These are phyloP conservation scores for Didymella glomerata DNA, from an alignment of 2,329 filamentous ascomycete species.

Conservation along the genomic window DNA sequence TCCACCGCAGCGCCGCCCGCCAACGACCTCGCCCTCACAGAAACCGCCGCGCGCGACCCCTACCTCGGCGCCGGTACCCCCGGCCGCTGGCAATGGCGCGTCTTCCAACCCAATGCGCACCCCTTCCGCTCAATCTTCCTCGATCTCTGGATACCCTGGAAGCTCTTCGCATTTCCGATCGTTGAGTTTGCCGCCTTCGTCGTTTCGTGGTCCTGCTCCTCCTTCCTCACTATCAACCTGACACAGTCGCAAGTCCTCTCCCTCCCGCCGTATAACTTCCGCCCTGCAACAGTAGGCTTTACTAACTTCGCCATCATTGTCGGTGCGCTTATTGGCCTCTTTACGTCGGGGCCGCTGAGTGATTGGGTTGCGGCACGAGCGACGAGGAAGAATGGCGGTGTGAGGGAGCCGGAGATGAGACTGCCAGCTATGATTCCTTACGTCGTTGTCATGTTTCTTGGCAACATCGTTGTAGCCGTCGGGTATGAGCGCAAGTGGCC, in stretches of 20 bases:
- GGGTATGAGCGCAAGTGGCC: slow-evolving; percentile 64
- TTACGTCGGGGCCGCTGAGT: slow-evolving; percentile 63
- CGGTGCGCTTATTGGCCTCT: slow-evolving; percentile 63
- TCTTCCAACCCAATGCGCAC: slow-evolving; percentile 61
- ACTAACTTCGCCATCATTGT: slow-evolving; percentile 66
- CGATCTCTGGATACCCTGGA: slow-evolving; percentile 69
- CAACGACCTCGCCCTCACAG: slow-evolving; percentile 36
- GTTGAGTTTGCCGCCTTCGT: slow-evolving; percentile 69
- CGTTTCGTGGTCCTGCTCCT: slow-evolving; percentile 66
- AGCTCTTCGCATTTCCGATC: slow-evolving; percentile 69
- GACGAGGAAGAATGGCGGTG: slow-evolving; percentile 62
- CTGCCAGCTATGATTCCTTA: slow-evolving; percentile 66
- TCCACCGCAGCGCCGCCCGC: slow-evolving; percentile 19
- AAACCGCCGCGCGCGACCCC: slow-evolving; percentile 60
- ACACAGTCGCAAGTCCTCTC: slow-evolving; percentile 64
- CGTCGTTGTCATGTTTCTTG: slow-evolving; percentile 64
- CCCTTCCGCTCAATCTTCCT: slow-evolving; percentile 57
- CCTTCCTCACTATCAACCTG: slow-evolving; percentile 68
- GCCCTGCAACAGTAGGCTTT: slow-evolving; percentile 60
- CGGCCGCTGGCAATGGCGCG: slow-evolving; percentile 63
- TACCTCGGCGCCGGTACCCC: slow-evolving; percentile 65
- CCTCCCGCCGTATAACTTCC: slow-evolving; percentile 64
- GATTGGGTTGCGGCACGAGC: slow-evolving; percentile 66
- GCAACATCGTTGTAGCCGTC: slow-evolving; percentile 64
- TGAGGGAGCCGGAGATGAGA: slow-evolving; percentile 68